Conservation (phyloP, 2,329 filamentous ascomycete genomes). For the Ophiostoma quercus region DNA sequence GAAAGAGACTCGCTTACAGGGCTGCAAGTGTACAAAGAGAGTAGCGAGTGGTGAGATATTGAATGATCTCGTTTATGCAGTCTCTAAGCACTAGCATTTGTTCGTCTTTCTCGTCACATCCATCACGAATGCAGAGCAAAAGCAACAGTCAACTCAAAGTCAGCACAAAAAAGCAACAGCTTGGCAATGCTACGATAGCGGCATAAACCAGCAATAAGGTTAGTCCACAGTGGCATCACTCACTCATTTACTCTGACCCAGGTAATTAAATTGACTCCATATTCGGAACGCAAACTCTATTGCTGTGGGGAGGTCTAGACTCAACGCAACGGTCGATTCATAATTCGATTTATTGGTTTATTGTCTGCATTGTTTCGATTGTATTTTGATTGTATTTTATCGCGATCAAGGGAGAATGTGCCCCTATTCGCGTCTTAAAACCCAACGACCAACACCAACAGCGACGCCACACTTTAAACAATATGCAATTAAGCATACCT, state of each 20-base stretch:
- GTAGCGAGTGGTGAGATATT: neutral
- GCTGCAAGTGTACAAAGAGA: neutral
- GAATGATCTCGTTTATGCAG: neutral
- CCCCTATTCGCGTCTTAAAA: too few relatives aligned
- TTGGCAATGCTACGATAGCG: neutral
- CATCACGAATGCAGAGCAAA: neutral
- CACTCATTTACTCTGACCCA: too few relatives aligned
- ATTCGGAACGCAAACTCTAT: neutral
- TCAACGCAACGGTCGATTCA: neutral
- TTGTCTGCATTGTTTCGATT: too few relatives aligned
- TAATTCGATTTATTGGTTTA: too few relatives aligned
- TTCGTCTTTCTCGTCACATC: neutral
- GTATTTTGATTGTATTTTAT: too few relatives aligned
- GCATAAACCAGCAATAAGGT: neutral
- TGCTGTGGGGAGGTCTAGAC: slow-evolving; percentile 7
- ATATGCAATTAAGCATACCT: neutral
- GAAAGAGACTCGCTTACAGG: neutral
- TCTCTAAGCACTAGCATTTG: neutral
- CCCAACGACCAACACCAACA: too few relatives aligned
- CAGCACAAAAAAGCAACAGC: neutral
- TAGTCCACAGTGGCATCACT: neutral
- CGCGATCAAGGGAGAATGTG: too few relatives aligned
- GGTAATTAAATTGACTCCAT: slow-evolving; percentile 9
- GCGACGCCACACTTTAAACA: neutral
- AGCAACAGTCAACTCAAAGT: neutral